A percentile compares a stretch with the other conserved stretches of the same genome.
Evolutionary conservation across 345 rosid genomes (phyloP).

Genomic region (Arabidopsis suecica): DNA sequence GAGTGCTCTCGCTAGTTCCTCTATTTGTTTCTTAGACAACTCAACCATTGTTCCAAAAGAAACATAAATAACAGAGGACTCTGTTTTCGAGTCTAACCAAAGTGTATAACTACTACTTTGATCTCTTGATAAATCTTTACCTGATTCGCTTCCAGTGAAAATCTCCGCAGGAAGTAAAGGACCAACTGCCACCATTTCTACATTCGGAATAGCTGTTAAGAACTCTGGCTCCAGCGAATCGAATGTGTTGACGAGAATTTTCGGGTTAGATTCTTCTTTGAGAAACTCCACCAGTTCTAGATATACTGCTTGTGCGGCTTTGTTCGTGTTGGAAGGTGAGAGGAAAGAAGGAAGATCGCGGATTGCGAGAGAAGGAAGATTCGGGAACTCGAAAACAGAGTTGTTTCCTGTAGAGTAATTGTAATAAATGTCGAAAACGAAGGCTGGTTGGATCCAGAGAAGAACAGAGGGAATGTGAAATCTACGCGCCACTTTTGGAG

Average conservation of each 20-base stretch:
- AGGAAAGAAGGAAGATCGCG: conserved; percentile 60
- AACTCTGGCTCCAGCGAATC: conserved; percentile 47
- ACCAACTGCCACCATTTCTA: conserved; percentile 37
- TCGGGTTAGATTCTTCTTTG: conserved; percentile 32
- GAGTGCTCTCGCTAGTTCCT: conserved; percentile 51
- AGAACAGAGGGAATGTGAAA: conserved; percentile 46
- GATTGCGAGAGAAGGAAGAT: conserved; percentile 10
- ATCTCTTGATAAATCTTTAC: neutral
- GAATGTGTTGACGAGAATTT: conserved; percentile 51
- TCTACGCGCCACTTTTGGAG: conserved; percentile 49
- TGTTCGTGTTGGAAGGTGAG: conserved; percentile 27
- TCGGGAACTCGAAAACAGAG: conserved; percentile 41
- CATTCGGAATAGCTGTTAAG: conserved; percentile 16
- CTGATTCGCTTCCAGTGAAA: neutral
- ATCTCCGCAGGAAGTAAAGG: conserved; percentile 41
- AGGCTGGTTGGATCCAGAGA: conserved; percentile 72
- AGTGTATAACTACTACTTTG: conserved; percentile 36
- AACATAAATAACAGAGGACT: conserved; percentile 63
- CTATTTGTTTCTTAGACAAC: conserved; percentile 52
- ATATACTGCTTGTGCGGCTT: neutral
- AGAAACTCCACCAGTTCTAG: conserved; percentile 41
- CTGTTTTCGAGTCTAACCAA: conserved; percentile 56
- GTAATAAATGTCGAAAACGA: conserved; percentile 56
- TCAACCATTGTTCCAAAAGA: conserved; percentile 63
- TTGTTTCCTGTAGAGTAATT: conserved; percentile 49